Percentiles rank a stretch among this genome's conserved stretches.
These are phyloP conservation scores for Colletotrichum aenigma DNA, from an alignment of 2,329 filamentous ascomycete species.

Conservation along the genomic window DNA sequence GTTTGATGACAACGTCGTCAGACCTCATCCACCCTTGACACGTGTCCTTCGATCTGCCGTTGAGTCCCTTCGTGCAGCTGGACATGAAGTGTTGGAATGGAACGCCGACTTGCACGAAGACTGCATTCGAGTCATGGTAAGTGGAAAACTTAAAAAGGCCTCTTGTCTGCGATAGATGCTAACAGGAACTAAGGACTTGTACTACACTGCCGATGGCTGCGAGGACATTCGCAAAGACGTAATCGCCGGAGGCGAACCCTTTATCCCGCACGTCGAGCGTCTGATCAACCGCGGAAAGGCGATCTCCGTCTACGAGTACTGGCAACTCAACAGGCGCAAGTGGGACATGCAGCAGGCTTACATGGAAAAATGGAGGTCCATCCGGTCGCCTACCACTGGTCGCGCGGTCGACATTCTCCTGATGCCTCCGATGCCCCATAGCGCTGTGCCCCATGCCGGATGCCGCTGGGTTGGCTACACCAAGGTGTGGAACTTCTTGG, in stretches of 20 bases:
- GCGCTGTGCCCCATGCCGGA: slow-evolving; percentile 48
- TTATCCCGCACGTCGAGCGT: slow-evolving; percentile 61
- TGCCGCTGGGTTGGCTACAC: slow-evolving; percentile 54
- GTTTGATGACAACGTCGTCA: slow-evolving; percentile 57
- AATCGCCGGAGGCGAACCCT: slow-evolving; percentile 59
- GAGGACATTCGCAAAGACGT: slow-evolving; percentile 65
- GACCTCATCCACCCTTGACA: slow-evolving; percentile 55
- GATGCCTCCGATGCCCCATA: slow-evolving; percentile 65
- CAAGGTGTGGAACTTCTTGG: slow-evolving; percentile 40
- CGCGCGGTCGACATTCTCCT: slow-evolving; percentile 59
- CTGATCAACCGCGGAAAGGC: slow-evolving; percentile 56
- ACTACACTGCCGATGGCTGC: slow-evolving; percentile 66
- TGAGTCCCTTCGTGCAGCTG: slow-evolving; percentile 42
- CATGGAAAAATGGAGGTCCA: slow-evolving; percentile 61
- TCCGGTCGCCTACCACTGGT: slow-evolving; percentile 45
- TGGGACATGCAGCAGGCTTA: slow-evolving; percentile 40
- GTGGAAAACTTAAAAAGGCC: neutral
- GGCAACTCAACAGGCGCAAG: slow-evolving; percentile 69
- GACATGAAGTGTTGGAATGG: slow-evolving; percentile 62
- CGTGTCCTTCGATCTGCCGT: slow-evolving; percentile 46
- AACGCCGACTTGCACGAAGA: slow-evolving; percentile 53
- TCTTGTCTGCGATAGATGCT: neutral
- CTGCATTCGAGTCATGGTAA: slow-evolving; percentile 60
- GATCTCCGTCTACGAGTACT: slow-evolving; percentile 69
- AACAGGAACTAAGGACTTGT: slow-evolving; percentile 49